Conservation (phyloP, 495 filamentous ascomycete species). For the Neurospora sp. region DNA sequence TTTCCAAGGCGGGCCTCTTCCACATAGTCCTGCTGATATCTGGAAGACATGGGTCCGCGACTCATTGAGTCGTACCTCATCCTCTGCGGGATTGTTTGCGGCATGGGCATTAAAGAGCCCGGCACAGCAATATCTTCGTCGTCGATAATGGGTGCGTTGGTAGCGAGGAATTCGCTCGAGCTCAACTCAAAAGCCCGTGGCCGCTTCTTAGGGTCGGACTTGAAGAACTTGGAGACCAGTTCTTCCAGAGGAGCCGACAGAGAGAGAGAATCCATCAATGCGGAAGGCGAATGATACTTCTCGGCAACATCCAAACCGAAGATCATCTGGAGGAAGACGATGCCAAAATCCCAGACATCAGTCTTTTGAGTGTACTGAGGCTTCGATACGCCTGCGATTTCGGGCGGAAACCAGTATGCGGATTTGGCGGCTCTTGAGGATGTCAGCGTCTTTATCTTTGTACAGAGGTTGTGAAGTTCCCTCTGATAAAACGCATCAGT, state of each 20-base stretch:
- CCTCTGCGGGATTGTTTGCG: constrained; percentile 28
- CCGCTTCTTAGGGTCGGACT: constrained; percentile 68
- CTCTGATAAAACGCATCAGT: constrained; percentile 60
- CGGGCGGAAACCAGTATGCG: constrained; percentile 74
- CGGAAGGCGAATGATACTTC: constrained; percentile 67
- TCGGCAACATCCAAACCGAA: constrained; percentile 69
- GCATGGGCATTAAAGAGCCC: constrained; percentile 29
- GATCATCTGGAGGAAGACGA: constrained; percentile 87
- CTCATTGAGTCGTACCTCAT: constrained; percentile 42
- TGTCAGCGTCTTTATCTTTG: constrained; percentile 29
- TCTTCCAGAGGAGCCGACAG: constrained; percentile 69
- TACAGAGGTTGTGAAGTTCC: constrained; percentile 48
- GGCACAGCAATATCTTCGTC: constrained; percentile 27
- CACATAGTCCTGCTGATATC: constrained; percentile 80
- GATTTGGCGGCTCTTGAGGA: constrained; percentile 56
- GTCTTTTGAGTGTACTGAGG: constrained; percentile 63
- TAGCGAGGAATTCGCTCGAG: constrained; percentile 74
- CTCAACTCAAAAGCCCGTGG: constrained; percentile 82
- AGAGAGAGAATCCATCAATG: constrained; percentile 48
- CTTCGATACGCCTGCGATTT: constrained; percentile 52
- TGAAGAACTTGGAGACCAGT: constrained; percentile 73
- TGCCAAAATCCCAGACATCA: constrained; percentile 89
- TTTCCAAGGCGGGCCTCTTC: constrained; percentile 83
- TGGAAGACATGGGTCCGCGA: constrained; percentile 40
- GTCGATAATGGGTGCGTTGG: constrained; percentile 44